Base-by-base conservation (phyloP, 1,284 basidiomycete genomes). In the Ustilago trichophora region DNA sequence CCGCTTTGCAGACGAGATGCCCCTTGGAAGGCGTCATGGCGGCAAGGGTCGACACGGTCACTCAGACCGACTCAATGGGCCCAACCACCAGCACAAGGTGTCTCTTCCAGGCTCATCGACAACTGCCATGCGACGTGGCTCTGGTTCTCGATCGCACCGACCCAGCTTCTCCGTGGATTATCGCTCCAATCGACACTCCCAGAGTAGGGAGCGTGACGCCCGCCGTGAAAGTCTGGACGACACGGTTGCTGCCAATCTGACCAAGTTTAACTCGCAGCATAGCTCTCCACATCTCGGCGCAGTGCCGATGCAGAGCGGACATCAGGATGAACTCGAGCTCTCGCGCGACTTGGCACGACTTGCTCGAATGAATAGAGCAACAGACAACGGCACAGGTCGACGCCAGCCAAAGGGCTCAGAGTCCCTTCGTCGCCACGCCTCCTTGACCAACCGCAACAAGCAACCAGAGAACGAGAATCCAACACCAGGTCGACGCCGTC, bases 1-100 rank as follows among this genome's bases (percentile, higher is more conserved):
- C 48, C 65, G 80, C 16, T 75, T 82, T 25, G 75, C 79, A 9
- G 68, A 77, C 36, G 77, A 80, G 54, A 57, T 75, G 57, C 78
- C 79, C 0, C 72, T 80, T 19, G 57, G 74, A 4, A 47, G 70
- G 32, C 53, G 62, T 31, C 77, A 82, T 41, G 65, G 75, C 22
- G 81, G 82, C 35, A 64, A 78, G 16, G 74, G 73, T 12, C 37
- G 60, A 10, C 32, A 70, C 24, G 67, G 67, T 1, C 66, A 70
- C 22, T 15, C 55, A 10, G 66, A 69, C 11, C 41, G 51, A 32
- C 48, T 69, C 25, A 64, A 63, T 36, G 51, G 55, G 4, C 43
- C 50, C 6, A 51, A 48, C 3, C 66, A 69, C 33, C 54, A 59
- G 33, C 66, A 69, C 47, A 69, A 64, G 41, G 59, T 69, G 12